Base-by-base conservation (phyloP, 2,329 filamentous ascomycete genomes). In the Phoma sp. region DNA sequence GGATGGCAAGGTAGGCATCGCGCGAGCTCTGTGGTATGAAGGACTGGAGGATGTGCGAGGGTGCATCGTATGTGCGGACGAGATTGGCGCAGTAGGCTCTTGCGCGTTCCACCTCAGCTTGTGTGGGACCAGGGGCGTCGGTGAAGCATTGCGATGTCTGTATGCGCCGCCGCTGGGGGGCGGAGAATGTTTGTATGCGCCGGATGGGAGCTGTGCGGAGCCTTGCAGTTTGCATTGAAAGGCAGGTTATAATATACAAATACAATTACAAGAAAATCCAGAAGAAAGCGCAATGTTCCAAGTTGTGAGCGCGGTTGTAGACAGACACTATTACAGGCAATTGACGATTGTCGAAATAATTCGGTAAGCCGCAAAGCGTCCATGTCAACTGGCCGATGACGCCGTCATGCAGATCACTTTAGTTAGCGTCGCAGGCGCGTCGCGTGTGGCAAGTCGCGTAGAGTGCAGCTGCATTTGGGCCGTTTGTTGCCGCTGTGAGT, bases 1-100 rank as follows among this genome's bases (percentile, higher is more conserved):
- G 90, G 53, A 99, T 86, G 55, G 93, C 91, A 64, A 96, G 85
- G 77, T 98, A 97, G 62, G 91, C 89, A 75, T 96, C 88, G 67
- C 87, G 87, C 10, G 89, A 83, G 27, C 87, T 82, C 3, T 80
- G 80, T 1, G 91, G 92, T 57, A 97, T 84, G 77, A 97, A 96
- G 57, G 90, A 88, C 60, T 90, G 88, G 55, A 97, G 86, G 32
- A 95, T 84, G 72, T 91, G 91, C 13, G 95, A 92, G 59, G 96
- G 90, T 50, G 92, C 89, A 75, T 99, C 95, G 75, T 91, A 91
- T 73, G 88, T 89, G 73, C 92, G 96, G 64, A 88, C 76, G 37
- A 87, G 77, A 60, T 82, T 77, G n/a, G 81, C 72, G 67, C 86
- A 88, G 69, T 87, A 87, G 58, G 73, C 75, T 53, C 81, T 77